These are phyloP conservation scores for Pythium folliculosum DNA, from an alignment of 352 stramenopile species.

Conservation along the genomic window DNA sequence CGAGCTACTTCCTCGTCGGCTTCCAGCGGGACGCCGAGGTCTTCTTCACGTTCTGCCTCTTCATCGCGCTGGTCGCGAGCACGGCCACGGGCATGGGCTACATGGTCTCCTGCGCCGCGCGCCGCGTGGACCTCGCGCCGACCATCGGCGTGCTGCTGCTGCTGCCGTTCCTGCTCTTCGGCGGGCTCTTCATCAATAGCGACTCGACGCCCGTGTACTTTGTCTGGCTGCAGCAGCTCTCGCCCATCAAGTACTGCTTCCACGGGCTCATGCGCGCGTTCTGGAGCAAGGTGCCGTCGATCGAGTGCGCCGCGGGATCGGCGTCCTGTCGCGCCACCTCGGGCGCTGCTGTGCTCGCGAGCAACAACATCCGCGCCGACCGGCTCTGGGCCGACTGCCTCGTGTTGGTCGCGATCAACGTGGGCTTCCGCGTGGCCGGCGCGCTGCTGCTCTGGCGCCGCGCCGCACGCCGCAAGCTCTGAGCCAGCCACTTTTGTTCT, in stretches of 20 bases:
- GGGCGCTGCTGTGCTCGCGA: slow-evolving; percentile 27
- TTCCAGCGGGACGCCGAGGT: slow-evolving; percentile 31
- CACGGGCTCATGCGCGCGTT: slow-evolving; percentile 48
- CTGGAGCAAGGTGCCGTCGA: slow-evolving; percentile 34
- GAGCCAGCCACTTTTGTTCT: too few species aligned
- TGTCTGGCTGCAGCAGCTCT: slow-evolving; percentile 61
- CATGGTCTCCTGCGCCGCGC: slow-evolving; percentile 39
- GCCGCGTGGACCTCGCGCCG: slow-evolving; percentile 34
- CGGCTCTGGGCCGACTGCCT: slow-evolving; percentile 26
- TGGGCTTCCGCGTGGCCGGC: slow-evolving; percentile 35
- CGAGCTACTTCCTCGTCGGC: slow-evolving; percentile 48
- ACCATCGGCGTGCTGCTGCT: slow-evolving; percentile 47
- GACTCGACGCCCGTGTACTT: slow-evolving; percentile 45
- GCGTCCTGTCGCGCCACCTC: slow-evolving; percentile 21
- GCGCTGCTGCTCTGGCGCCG: slow-evolving; percentile 13
- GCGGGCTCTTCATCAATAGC: slow-evolving; percentile 51
- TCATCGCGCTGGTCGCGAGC: slow-evolving; percentile 12
- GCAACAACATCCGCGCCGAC: slow-evolving; percentile 25
- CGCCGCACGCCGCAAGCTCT: not conserved
- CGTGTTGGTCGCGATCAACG: slow-evolving; percentile 37
- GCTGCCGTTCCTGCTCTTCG: slow-evolving; percentile 51
- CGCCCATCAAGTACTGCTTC: slow-evolving; percentile 55
- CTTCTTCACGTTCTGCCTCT: slow-evolving; percentile 37
- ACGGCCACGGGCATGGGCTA: slow-evolving; percentile 34
- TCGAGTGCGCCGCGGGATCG: slow-evolving; percentile 30